phyloP scores from a whole-genome alignment of 2,329 filamentous ascomycete genomes.

The Nemania sp. region DNA sequence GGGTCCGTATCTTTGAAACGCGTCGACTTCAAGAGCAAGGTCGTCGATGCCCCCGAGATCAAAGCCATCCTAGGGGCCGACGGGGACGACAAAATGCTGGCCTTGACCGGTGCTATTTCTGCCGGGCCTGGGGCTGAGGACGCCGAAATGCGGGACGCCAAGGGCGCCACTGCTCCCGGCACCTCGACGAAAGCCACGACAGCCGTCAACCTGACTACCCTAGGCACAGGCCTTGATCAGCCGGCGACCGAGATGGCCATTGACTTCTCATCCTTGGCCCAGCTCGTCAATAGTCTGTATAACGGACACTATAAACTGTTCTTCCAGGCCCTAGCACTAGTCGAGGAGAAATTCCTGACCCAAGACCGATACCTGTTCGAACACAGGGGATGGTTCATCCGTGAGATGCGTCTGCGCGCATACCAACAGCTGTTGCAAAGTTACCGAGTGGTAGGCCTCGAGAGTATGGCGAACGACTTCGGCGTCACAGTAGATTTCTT shows the following conservation, averaged over 20 bases:
- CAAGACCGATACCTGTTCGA: constrained; percentile 95
- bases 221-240: constrained; percentile 70
- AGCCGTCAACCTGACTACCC: constrained; percentile 84
- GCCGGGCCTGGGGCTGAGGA: constrained; percentile 77
- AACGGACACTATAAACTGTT: constrained; percentile 92
- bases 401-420: constrained; percentile 94
- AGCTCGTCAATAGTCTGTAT: constrained; percentile 89
- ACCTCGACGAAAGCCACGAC: constrained; percentile 58
- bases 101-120: constrained; percentile 77
- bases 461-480: constrained; percentile 97
- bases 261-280: constrained; percentile 86
- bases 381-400: constrained; percentile 95
- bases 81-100: constrained; percentile 83
- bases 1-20: constrained; percentile 94
- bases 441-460: constrained; percentile 94
- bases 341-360: constrained; percentile 91
- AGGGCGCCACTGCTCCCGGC: constrained; percentile 54
- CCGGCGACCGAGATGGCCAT: constrained; percentile 79
- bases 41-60: constrained; percentile 97
- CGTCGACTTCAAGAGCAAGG: constrained; percentile 98
- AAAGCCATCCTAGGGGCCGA: constrained; percentile 87
- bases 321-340: constrained; percentile 84
- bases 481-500: constrained; percentile 96
- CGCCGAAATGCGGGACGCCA: constrained; percentile 71
- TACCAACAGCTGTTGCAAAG: constrained; percentile 98